These are phyloP conservation scores for Bauhinia variegata DNA, from an alignment of 306 rosid genomes.

Conservation along the genomic window DNA sequence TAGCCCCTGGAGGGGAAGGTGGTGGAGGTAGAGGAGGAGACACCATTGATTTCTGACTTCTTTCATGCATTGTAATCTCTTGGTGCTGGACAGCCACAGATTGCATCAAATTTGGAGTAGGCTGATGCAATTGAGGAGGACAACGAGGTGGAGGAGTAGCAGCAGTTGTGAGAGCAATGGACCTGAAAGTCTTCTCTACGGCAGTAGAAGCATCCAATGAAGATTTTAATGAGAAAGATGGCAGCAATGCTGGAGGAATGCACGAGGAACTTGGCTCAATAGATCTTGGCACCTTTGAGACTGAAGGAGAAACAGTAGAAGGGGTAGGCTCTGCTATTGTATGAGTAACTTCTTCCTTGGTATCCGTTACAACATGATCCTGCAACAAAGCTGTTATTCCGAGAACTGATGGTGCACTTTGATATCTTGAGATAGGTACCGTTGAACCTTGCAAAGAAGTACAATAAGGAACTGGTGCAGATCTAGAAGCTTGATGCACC, in stretches of 20 bases:
- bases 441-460: constrained; percentile 71
- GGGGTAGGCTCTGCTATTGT: constrained; percentile 43
- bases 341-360: constrained; percentile 45
- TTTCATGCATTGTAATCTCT: constrained; percentile 37
- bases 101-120: constrained; percentile 32
- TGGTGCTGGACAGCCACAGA: constrained; percentile 25
- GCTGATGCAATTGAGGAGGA: constrained; percentile 27
- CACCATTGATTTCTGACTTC: constrained; percentile 37
- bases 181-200: constrained; percentile 31
- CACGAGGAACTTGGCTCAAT: constrained; percentile 38
- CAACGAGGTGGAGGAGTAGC: constrained; percentile 23
- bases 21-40: constrained; percentile 32
- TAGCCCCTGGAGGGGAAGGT: not conserved
- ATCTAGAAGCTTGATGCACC: constrained; percentile 54
- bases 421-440: constrained; percentile 61
- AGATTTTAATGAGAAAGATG: constrained; percentile 42
- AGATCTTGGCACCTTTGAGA: constrained; percentile 42
- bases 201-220: constrained; percentile 34
- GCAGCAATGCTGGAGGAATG: constrained; percentile 37
- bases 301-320: constrained; percentile 35
- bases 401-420: constrained; percentile 68
- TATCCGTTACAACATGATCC: constrained; percentile 58
- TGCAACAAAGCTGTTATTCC: constrained; percentile 89
- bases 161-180: constrained; percentile 30
- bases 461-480: constrained; percentile 58